Base-by-base conservation (phyloP, 2,329 filamentous ascomycete genomes). In the Phialophora macrospora region DNA sequence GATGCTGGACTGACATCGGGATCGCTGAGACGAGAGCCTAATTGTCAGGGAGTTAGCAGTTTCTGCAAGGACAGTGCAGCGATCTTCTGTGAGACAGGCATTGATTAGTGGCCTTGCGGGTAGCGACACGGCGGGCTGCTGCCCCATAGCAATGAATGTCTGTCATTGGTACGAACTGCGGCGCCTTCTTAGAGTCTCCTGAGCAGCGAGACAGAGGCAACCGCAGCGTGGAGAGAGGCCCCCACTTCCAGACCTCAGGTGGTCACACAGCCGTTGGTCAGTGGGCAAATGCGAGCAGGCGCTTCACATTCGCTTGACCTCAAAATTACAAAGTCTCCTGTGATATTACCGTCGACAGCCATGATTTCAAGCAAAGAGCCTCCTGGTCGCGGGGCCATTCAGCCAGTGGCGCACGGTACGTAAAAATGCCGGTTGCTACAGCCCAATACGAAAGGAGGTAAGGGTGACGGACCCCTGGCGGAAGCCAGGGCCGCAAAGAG, bases 251-350 rank as follows among this genome's bases (percentile, higher is more conserved):
- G 17, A 44, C 38, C 38, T 20, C 38, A n/a, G 14, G 14, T 8
- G 38, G 38, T 44, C 38, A 44, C 17, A n/a, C 20, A 51, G 48
- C 14, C 48, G 20, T 51, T 51, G 48, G 48, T 26, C 48, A 51
- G 20, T 51, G 48, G 5, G 9, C 9, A 12, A 12, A 41, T 59
- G 56, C 30, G 20, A 20, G 8, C 56, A 9, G 56, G 41, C 56
- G 41, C 41, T 30, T 49, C 56, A 59, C 56, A 59, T 49, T 41
- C 41, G 55, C 24, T 8, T 46, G 28, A 30, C 28, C n/a, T 20
- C 26, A 55, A 32, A 30, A 34, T 34, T 51, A 51, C 32, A 24
- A 26, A 8, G 48, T 51, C 48, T 22, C 14, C 20, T 28, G 48
- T 51, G 48, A 51, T 51, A 51, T 24, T 28, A 9, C 9, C 48